Conservation (phyloP, 2,329 filamentous ascomycete species). For the Trichophyton rubrum region DNA sequence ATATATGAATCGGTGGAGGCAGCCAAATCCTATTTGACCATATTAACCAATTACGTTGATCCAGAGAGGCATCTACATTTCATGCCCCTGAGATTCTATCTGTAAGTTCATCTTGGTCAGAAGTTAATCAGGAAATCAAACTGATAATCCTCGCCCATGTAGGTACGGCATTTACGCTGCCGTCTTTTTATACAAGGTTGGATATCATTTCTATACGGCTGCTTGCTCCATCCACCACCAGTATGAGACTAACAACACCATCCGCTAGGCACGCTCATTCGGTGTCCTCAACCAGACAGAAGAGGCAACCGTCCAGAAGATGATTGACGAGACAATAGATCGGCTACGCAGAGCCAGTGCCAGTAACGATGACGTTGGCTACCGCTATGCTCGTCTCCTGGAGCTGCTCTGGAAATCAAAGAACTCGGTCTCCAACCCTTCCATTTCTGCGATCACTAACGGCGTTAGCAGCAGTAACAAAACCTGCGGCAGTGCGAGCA, state of each 20-base stretch:
- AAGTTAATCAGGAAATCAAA: constrained; percentile 9
- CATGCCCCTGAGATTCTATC: constrained; percentile 52
- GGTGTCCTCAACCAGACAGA: constrained; percentile 46
- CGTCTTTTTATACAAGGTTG: constrained; percentile 52
- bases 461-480: neutral
- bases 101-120: constrained; percentile 34
- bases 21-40: constrained; percentile 48
- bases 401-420: constrained; percentile 47
- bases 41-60: constrained; percentile 48
- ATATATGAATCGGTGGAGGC: constrained; percentile 55
- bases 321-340: constrained; percentile 47
- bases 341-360: constrained; percentile 47
- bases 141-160: constrained; percentile 1
- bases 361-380: constrained; percentile 47
- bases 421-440: constrained; percentile 9
- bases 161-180: constrained; percentile 48
- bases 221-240: neutral
- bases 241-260: neutral
- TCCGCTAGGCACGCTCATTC: constrained; percentile 41
- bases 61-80: constrained; percentile 48
- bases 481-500: neutral
- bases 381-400: constrained; percentile 49
- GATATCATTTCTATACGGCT: neutral
- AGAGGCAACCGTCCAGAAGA: constrained; percentile 43
- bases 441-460: constrained; percentile 12